Percentiles rank a stretch among this genome's conserved stretches.
Evolutionary conservation across 2,329 filamentous ascomycete genomes (phyloP).

Genomic region (Thyridium curvatum): DNA sequence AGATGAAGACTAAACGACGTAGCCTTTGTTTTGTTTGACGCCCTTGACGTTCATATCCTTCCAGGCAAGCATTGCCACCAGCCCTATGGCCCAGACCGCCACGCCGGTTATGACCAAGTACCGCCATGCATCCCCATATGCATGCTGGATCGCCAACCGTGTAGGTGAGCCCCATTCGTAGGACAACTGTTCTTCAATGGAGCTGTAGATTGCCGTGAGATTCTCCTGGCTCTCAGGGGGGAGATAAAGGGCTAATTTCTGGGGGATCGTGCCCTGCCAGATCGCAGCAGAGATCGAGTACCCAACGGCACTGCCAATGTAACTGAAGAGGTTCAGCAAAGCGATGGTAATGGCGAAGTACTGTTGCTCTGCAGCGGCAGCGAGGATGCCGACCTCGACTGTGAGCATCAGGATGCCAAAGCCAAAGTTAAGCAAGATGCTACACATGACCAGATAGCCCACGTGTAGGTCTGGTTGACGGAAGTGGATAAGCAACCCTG

Average conservation of each 20-base stretch:
- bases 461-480: conserved; percentile 42
- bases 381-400: conserved; percentile 50
- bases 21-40: conserved; percentile 6
- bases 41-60: conserved; percentile 13
- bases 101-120: conserved; percentile 40
- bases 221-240: conserved; percentile 32
- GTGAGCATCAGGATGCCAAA: conserved; percentile 52
- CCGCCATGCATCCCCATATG: conserved; percentile 47
- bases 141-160: conserved; percentile 47
- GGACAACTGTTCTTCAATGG: conserved; percentile 41
- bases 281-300: conserved; percentile 52
- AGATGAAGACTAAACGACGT: no score
- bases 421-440: conserved; percentile 27
- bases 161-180: conserved; percentile 43
- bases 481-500: conserved; percentile 51
- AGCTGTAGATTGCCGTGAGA: conserved; percentile 41
- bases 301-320: conserved; percentile 55
- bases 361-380: conserved; percentile 50
- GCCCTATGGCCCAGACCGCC: conserved; percentile 18
- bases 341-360: conserved; percentile 52
- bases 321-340: conserved; percentile 49
- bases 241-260: conserved; percentile 40
- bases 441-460: conserved; percentile 50
- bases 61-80: conserved; percentile 11
- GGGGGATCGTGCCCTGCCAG: conserved; percentile 51